A percentile compares a stretch with the other conserved stretches of the same genome.
phyloP scores from a whole-genome alignment of 305 asterid species.

The Fraxinus nigra region DNA sequence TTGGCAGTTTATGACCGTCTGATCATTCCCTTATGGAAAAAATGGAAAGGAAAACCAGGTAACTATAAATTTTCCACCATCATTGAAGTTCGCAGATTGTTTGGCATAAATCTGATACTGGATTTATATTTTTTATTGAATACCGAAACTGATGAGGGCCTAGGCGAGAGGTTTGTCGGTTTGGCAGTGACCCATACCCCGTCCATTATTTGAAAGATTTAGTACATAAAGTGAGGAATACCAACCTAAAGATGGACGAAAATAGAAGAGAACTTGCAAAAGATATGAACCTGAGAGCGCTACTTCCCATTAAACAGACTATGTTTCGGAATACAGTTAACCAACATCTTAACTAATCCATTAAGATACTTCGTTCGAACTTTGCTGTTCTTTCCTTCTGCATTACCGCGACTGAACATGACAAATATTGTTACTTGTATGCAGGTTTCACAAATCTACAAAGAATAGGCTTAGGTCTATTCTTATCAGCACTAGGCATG shows the following conservation, averaged over 20 bases:
- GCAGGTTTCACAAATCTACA: constrained; percentile 43
- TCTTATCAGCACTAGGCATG: constrained; percentile 35
- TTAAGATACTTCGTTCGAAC: neutral
- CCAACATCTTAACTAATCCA: neutral
- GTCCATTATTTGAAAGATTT: neutral
- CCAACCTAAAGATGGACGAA: neutral
- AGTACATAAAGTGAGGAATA: neutral
- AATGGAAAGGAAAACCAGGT: constrained; percentile 41
- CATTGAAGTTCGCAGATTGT: neutral
- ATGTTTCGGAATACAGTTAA: neutral
- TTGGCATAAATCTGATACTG: neutral
- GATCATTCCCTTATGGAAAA: constrained; percentile 32
- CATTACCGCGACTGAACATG: neutral
- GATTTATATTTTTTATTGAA: no score
- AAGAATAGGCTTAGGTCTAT: constrained; percentile 37
- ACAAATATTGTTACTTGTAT: neutral
- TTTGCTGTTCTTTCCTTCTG: neutral
- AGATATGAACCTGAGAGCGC: neutral
- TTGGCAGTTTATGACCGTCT: constrained; percentile 35
- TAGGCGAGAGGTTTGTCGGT: neutral
- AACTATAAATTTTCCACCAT: neutral
- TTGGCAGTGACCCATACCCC: neutral
- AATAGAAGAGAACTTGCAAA: neutral
- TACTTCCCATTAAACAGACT: neutral
- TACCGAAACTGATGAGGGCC: neutral